Percentiles rank a stretch among this genome's conserved stretches.
Conservation (phyloP, 2,329 filamentous ascomycete species). For the Penicillium thymicola region DNA sequence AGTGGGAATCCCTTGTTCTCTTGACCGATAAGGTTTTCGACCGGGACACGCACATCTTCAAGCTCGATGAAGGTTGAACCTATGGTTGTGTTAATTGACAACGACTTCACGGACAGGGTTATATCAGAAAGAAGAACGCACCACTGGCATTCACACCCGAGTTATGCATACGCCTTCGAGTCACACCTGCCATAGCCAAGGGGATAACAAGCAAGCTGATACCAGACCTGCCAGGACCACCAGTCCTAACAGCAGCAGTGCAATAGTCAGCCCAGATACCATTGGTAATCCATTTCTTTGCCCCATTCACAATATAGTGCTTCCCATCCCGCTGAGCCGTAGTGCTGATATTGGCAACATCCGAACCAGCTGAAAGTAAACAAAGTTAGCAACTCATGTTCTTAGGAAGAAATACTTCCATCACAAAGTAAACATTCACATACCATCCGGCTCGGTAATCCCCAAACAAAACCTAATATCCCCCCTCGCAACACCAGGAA, state of each 20-base stretch:
- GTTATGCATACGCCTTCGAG: conserved; percentile 52
- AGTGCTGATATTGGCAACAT: conserved; percentile 62
- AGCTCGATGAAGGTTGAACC: conserved; percentile 64
- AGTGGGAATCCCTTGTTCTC: conserved; percentile 70
- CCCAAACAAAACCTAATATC: conserved; percentile 62
- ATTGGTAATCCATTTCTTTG: conserved; percentile 68
- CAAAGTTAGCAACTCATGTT: conserved; percentile 4
- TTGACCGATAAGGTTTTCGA: conserved; percentile 64
- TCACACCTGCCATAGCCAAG: conserved; percentile 61
- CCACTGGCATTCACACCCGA: conserved; percentile 65
- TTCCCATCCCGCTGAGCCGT: conserved; percentile 54
- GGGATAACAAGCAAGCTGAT: conserved; percentile 66
- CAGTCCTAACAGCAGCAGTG: conserved; percentile 59
- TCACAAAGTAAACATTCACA: conserved; percentile 31
- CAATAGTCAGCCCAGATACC: conserved; percentile 59
- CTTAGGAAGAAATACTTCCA: not conserved
- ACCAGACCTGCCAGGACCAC: conserved; percentile 58
- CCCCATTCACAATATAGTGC: conserved; percentile 61
- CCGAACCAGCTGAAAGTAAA: conserved; percentile 52
- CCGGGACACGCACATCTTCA: conserved; percentile 68
- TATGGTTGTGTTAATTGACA: conserved; percentile 3
- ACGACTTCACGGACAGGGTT: not conserved
- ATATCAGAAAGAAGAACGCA: conserved; percentile 19
- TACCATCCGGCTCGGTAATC: conserved; percentile 62
- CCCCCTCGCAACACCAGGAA: conserved; percentile 58